These are phyloP conservation scores for Penicillium nordicum DNA, from an alignment of 2,329 filamentous ascomycete species.

Conservation along the genomic window DNA sequence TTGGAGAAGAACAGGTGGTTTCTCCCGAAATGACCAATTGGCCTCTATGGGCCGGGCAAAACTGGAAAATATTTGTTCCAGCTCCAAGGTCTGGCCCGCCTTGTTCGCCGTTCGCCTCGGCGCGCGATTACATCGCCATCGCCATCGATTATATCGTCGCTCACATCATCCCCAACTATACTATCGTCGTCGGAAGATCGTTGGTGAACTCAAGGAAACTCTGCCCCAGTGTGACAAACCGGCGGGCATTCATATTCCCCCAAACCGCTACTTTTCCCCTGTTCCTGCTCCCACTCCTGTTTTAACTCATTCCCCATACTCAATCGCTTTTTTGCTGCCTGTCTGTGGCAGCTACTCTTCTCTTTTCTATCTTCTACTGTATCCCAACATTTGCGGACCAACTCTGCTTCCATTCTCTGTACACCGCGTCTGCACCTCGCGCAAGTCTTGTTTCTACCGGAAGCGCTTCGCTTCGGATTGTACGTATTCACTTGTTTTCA, in stretches of 20 bases:
- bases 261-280: not conserved
- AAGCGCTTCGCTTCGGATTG: constrained; percentile 34
- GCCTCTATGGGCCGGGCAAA: not conserved
- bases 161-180: not conserved
- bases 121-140: not conserved
- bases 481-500: constrained; percentile 33
- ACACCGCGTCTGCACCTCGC: constrained; percentile 13
- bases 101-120: no score
- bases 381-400: not conserved
- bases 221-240: not conserved
- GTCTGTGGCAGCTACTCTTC: not conserved
- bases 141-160: no score
- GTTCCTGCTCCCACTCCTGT: not conserved
- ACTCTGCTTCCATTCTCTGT: constrained; percentile 11
- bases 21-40: constrained; percentile 4
- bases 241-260: not conserved
- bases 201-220: not conserved
- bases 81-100: not conserved
- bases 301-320: not conserved
- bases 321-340: not conserved
- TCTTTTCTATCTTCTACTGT: not conserved
- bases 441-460: constrained; percentile 11
- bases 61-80: not conserved
- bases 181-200: not conserved
- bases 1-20: constrained; percentile 12